These are phyloP conservation scores for Salvia rosmarinus DNA, from an alignment of 257 asterid genomes.

Conservation along the genomic window DNA sequence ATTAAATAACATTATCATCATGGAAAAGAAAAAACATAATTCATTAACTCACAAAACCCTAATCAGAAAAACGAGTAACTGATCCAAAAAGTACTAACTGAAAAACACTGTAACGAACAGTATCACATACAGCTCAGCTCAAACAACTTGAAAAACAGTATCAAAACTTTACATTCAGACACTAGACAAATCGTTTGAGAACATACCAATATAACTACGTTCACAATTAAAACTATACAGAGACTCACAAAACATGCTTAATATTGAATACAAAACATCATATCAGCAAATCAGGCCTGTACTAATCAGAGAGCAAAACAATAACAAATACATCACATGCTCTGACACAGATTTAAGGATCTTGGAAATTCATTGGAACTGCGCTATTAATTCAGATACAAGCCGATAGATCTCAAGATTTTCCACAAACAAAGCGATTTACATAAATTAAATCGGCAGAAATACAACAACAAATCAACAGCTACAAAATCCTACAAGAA, in stretches of 20 bases:
- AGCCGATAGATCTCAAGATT: neutral
- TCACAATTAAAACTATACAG: neutral
- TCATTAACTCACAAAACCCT: no score
- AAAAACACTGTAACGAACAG: no score
- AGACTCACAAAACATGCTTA: neutral
- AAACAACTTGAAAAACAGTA: no score
- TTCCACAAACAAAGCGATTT: neutral
- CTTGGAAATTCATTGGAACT: neutral
- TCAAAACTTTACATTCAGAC: no score
- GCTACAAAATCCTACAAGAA: neutral
- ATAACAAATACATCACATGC: neutral
- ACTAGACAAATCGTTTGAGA: neutral
- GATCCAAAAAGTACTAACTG: no score
- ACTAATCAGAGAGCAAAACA: neutral
- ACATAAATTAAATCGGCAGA: neutral
- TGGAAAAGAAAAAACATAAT: no score
- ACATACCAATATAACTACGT: neutral
- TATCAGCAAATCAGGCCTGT: neutral
- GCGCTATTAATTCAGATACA: neutral
- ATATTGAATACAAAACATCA: neutral
- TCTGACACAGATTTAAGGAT: neutral
- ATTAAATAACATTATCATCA: neutral
- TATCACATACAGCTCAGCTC: no score
- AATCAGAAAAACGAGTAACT: no score
- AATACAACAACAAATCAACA: neutral